Conservation (phyloP, 257 asterid genomes). For the Thymus mandschuricus region DNA sequence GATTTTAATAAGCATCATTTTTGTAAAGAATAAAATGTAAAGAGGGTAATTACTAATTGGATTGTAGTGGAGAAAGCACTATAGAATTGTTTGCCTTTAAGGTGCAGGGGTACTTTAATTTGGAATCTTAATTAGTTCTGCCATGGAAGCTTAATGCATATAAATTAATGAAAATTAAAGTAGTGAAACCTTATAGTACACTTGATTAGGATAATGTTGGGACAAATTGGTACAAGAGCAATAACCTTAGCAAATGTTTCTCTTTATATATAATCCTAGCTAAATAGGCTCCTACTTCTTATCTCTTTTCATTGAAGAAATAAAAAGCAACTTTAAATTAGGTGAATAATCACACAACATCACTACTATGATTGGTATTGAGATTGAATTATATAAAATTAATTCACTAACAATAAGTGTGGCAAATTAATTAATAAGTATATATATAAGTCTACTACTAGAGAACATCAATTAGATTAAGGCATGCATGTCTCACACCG, state of each 20-base stretch:
- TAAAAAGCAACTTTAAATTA: not conserved
- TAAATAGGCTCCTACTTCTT: not conserved
- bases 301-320: not conserved
- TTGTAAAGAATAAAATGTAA: too few species aligned
- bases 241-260: not conserved
- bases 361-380: too few species aligned
- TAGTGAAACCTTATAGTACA: slow-evolving; percentile 17
- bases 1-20: too few species aligned
- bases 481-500: too few species aligned
- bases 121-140: slow-evolving; percentile 21
- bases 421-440: not conserved
- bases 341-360: not conserved
- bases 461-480: too few species aligned
- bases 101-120: slow-evolving; percentile 24
- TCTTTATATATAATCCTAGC: not conserved
- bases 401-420: not conserved
- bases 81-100: slow-evolving; percentile 30
- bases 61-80: slow-evolving; percentile 34
- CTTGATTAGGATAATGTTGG: slow-evolving; percentile 42
- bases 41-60: not conserved
- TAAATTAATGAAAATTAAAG: slow-evolving; percentile 10
- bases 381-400: not conserved
- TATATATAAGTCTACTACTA: not conserved
- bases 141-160: slow-evolving; percentile 25
- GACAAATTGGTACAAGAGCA: slow-evolving; percentile 39